phyloP scores from a whole-genome alignment of 192 early-diverging fungal species.

The Backusella tuberculispora region DNA sequence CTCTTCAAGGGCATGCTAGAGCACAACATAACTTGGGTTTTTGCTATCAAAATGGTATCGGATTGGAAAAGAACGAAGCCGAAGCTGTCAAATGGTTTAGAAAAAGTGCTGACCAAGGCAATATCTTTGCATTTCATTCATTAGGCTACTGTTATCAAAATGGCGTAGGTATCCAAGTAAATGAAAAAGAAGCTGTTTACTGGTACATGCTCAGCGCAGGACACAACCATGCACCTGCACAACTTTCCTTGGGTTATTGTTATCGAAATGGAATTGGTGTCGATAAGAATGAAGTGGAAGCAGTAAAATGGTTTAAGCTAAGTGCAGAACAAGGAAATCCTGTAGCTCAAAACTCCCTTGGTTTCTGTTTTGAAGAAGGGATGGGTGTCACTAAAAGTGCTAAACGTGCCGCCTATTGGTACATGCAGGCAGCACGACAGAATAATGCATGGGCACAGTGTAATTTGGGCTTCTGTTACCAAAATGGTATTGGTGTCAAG shows the following conservation, averaged over 20 bases:
- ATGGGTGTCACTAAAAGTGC: slow-evolving; percentile 66
- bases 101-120: slow-evolving; percentile 51
- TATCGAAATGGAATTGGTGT: slow-evolving; percentile 87
- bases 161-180: slow-evolving; percentile 56
- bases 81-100: slow-evolving; percentile 58
- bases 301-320: slow-evolving; percentile 55
- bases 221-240: slow-evolving; percentile 57
- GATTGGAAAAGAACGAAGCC: slow-evolving; percentile 53
- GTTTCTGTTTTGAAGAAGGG: slow-evolving; percentile 83
- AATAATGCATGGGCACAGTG: slow-evolving; percentile 61
- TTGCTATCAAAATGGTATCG: slow-evolving; percentile 83
- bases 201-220: slow-evolving; percentile 62
- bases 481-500: slow-evolving; percentile 14
- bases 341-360: slow-evolving; percentile 66
- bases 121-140: slow-evolving; percentile 63
- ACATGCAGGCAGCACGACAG: slow-evolving; percentile 60
- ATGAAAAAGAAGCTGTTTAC: slow-evolving; percentile 55
- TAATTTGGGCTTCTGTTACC: slow-evolving; percentile 15
- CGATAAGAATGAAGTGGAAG: slow-evolving; percentile 51
- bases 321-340: slow-evolving; percentile 55
- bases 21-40: slow-evolving; percentile 83
- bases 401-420: slow-evolving; percentile 67
- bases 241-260: slow-evolving; percentile 79
- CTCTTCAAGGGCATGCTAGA: slow-evolving; percentile 69
- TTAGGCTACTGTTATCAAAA: slow-evolving; percentile 65